Base-by-base conservation (phyloP, 2,329 filamentous ascomycete genomes). In the Fusarium decemcellulare region DNA sequence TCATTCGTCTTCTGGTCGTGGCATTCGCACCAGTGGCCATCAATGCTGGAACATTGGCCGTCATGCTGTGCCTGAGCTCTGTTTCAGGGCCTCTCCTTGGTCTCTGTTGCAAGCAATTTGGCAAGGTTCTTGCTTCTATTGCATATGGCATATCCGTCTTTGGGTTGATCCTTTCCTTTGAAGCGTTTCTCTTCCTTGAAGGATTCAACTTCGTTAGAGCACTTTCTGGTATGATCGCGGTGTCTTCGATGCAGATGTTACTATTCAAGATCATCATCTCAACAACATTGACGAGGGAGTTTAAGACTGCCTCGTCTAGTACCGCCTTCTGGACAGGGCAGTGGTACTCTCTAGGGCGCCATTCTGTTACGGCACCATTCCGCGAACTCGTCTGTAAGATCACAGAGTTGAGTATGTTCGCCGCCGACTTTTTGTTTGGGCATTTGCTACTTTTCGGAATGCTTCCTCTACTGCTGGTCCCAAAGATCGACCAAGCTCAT, bases 271-370 rank as follows among this genome's bases (percentile, higher is more conserved):
- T 50, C 46, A 50, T 50, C 30, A 36, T 50, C 46, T 50, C 46
- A 12, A 50, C 46, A 8, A 23, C 30, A 50, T 23, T 50, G 6
- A 50, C 46, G 7, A 36, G 46, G 7, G 46, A 50, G 46, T 50
- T 50, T 30, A 50, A 50, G n/a, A 50, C 46, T n/a, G 46, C 46
- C 8, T 50, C 46, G n/a, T 50, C 46, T 16, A 50, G 46, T 18
- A 50, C 46, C 14, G 46, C 46, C 10, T 50, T 50, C 11, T 50
- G 46, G 46, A 50, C 46, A 23, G 46, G 46, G 9, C 46, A 50
- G 11, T 50, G 46, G 46, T 50, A 36, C 16, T 50, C 46, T 4
- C 3, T 50, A 12, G 46, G 46, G 6, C 46, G 46, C 7, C 46
- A 50, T 50, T 50, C 46, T 15, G 18, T 50, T n/a, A 50, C 46